These are phyloP conservation scores for Angomonas deanei DNA, from an alignment of 208 protist species.

Conservation along the genomic window DNA sequence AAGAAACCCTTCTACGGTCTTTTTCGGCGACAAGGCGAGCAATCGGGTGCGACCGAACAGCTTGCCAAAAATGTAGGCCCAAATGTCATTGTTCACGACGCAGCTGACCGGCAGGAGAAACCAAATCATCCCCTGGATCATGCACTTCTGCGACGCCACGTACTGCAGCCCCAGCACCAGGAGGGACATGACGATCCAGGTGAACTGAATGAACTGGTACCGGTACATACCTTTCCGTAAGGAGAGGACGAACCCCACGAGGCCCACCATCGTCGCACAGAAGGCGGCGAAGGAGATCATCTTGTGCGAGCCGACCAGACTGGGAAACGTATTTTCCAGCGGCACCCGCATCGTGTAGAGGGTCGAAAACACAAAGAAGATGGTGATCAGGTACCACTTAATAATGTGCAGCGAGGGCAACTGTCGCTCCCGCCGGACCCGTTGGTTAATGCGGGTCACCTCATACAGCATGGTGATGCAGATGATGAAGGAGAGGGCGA, in stretches of 20 bases:
- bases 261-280: constrained; percentile 51
- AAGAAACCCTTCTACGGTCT: constrained; percentile 90
- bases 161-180: constrained; percentile 66
- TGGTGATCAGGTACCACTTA: constrained; percentile 77
- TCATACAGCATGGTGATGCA: constrained; percentile 83
- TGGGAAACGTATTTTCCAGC: constrained; percentile 53
- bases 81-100: constrained; percentile 90
- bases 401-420: constrained; percentile 64
- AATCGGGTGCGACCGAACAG: constrained; percentile 83
- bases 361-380: constrained; percentile 34
- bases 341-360: constrained; percentile 47
- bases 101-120: constrained; percentile 87
- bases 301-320: constrained; percentile 33
- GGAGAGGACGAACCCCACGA: constrained; percentile 86
- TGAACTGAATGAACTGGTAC: constrained; percentile 90
- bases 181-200: constrained; percentile 85
- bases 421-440: constrained; percentile 63
- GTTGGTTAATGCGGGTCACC: constrained; percentile 83
- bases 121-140: constrained; percentile 91
- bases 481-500: constrained; percentile 63
- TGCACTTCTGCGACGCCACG: constrained; percentile 62
- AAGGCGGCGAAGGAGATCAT: constrained; percentile 66
- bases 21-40: constrained; percentile 87
- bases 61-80: constrained; percentile 89
- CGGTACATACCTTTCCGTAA: constrained; percentile 84